These are phyloP conservation scores for Stenocarpella maydis DNA, from an alignment of 2,329 filamentous ascomycete species.

Conservation along the genomic window DNA sequence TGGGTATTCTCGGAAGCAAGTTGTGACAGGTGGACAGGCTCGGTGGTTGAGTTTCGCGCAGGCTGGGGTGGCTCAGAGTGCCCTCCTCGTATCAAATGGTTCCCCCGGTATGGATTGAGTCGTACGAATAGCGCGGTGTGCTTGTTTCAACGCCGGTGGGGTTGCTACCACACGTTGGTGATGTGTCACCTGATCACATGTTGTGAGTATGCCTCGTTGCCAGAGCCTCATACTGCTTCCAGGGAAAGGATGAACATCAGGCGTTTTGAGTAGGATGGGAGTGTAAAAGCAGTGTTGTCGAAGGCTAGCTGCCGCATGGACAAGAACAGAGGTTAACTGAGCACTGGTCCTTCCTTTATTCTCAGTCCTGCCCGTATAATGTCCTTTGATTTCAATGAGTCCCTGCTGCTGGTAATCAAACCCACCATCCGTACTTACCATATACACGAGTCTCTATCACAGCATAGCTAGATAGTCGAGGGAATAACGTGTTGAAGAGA, in stretches of 20 bases:
- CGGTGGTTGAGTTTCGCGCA: conserved; percentile 8
- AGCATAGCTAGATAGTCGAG: no score
- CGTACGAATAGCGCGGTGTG: not conserved
- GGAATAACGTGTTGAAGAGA: no score
- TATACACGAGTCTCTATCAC: no score
- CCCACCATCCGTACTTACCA: no score
- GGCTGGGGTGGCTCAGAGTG: not conserved
- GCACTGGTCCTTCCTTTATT: no score
- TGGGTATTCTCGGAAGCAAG: not conserved
- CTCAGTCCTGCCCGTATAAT: no score
- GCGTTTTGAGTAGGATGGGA: not conserved
- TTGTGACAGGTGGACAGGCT: not conserved
- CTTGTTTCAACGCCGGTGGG: not conserved
- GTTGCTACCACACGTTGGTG: not conserved
- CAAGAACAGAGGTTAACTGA: not conserved
- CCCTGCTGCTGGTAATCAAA: no score
- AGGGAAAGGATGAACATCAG: no score
- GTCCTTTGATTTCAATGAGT: no score
- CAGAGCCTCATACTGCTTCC: not conserved
- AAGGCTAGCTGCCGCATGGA: not conserved
- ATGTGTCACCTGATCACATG: not conserved
- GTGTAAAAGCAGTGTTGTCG: not conserved
- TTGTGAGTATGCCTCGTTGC: not conserved
- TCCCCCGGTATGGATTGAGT: not conserved
- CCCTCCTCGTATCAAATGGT: not conserved